Percentiles rank a stretch among this genome's conserved stretches.
Evolutionary conservation across 2,329 filamentous ascomycete species (phyloP).

Genomic region (Stagonosporopsis vannaccii): DNA sequence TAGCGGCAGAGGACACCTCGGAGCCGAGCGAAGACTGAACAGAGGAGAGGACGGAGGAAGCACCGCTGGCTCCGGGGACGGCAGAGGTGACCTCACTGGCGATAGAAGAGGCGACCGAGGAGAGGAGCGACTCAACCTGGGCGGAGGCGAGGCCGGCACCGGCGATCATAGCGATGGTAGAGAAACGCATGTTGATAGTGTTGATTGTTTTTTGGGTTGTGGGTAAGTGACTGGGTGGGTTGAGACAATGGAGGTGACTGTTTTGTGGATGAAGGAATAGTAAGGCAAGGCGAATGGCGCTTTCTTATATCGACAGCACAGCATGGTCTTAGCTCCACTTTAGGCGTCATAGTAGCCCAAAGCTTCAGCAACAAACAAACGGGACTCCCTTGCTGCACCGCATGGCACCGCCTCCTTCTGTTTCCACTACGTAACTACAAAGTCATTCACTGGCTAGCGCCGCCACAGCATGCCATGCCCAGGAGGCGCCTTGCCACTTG

Average conservation of each 20-base stretch:
- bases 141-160: slow-evolving; percentile 40
- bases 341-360: slow-evolving; percentile 24
- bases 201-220: slow-evolving; percentile 11
- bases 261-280: slow-evolving; percentile 19
- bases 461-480: slow-evolving; percentile 29
- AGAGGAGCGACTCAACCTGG: slow-evolving; percentile 37
- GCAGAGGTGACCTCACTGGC: slow-evolving; percentile 17
- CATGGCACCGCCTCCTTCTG: slow-evolving; percentile 35
- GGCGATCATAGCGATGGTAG: slow-evolving; percentile 40
- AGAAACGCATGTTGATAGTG: slow-evolving; percentile 47
- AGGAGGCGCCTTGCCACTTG: slow-evolving; percentile 21
- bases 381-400: slow-evolving; percentile 23
- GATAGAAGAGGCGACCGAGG: slow-evolving; percentile 31
- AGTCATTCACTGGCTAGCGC: slow-evolving; percentile 27
- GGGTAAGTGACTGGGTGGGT: slow-evolving; percentile 12
- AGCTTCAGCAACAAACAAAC: slow-evolving; percentile 36
- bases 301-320: slow-evolving; percentile 28
- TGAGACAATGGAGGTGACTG: slow-evolving; percentile 19
- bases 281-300: slow-evolving; percentile 22
- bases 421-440: slow-evolving; percentile 31
- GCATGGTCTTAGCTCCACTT: slow-evolving; percentile 19
- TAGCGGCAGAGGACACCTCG: slow-evolving; percentile 16
- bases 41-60: slow-evolving; percentile 9
- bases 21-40: slow-evolving; percentile 18
- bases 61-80: slow-evolving; percentile 18